These are phyloP conservation scores for Thermothielavioides terrestris DNA, from an alignment of 495 filamentous ascomycete species.

Conservation along the genomic window DNA sequence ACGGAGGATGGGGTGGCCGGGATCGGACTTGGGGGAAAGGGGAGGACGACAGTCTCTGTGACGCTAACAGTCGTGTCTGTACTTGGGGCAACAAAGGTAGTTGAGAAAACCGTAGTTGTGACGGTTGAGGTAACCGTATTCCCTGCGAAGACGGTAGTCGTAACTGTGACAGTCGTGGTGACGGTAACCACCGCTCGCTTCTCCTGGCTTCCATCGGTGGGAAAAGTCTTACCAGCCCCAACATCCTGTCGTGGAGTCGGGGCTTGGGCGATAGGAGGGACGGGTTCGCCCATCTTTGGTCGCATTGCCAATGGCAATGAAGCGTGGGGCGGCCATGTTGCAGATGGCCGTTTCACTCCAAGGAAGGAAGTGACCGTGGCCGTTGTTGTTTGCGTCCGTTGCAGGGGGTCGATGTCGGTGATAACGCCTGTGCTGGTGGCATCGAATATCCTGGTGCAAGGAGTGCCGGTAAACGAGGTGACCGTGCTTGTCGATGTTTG, in stretches of 20 bases:
- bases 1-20: not conserved
- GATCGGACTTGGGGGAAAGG: not conserved
- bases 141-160: conserved; percentile 7
- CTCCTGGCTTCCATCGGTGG: not conserved
- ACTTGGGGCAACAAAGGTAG: conserved; percentile 16
- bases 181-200: conserved; percentile 5
- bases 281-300: too few species aligned
- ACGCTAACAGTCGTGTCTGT: conserved; percentile 17
- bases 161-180: conserved; percentile 13
- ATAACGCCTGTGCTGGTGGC: conserved; percentile 11
- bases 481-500: conserved; percentile 9
- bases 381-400: conserved; percentile 10
- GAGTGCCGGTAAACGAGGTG: conserved; percentile 1
- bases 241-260: not conserved
- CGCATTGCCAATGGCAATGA: not conserved
- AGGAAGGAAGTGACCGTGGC: conserved; percentile 14
- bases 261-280: not conserved
- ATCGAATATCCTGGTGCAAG: conserved; percentile 8
- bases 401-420: conserved; percentile 10
- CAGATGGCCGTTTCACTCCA: not conserved
- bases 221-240: not conserved
- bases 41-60: conserved; percentile 16
- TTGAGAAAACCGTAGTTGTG: conserved; percentile 19
- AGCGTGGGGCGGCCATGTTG: not conserved
- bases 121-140: conserved; percentile 7